Evolutionary conservation across 495 filamentous ascomycete species (phyloP).

Genomic region (Hypoxylon trugodes): DNA sequence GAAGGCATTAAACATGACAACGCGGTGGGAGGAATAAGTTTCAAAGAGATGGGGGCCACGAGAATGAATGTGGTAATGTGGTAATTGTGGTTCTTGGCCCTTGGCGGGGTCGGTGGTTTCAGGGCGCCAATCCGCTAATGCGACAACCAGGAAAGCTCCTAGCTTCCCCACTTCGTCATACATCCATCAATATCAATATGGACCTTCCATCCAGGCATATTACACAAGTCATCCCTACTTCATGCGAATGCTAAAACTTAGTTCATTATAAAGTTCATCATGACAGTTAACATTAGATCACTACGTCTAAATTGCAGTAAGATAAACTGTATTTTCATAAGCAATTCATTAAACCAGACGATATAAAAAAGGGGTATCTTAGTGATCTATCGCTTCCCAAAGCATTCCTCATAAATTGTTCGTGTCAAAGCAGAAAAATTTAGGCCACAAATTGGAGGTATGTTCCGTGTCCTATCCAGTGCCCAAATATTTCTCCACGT

Average conservation of each 20-base stretch:
- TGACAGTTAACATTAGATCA: not conserved
- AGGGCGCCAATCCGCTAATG: slow-evolving; percentile 40
- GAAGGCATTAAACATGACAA: slow-evolving; percentile 28
- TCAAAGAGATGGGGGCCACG: slow-evolving; percentile 21
- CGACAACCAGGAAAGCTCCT: slow-evolving; percentile 4
- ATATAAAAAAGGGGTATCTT: slow-evolving; percentile 35
- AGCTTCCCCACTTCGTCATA: slow-evolving; percentile 24
- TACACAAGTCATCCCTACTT: too few relatives aligned
- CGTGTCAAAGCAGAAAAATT: slow-evolving; percentile 2
- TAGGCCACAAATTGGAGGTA: not conserved
- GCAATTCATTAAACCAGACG: too few relatives aligned
- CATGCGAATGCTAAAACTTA: too few relatives aligned
- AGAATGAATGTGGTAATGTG: slow-evolving; percentile 22
- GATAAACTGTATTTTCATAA: too few relatives aligned
- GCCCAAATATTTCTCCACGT: slow-evolving; percentile 78
- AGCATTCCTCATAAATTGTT: slow-evolving; percentile 9
- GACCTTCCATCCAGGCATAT: too few relatives aligned
- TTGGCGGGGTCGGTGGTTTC: slow-evolving; percentile 39
- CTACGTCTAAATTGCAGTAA: too few relatives aligned
- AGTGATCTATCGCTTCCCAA: slow-evolving; percentile 5
- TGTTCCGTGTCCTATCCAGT: slow-evolving; percentile 32
- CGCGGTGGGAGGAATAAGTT: slow-evolving; percentile 34
- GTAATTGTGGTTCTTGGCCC: slow-evolving; percentile 20
- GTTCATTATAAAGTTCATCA: not conserved
- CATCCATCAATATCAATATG: too few relatives aligned